phyloP scores from a whole-genome alignment of 75 land plant species.

The Pinus albicaulis region DNA sequence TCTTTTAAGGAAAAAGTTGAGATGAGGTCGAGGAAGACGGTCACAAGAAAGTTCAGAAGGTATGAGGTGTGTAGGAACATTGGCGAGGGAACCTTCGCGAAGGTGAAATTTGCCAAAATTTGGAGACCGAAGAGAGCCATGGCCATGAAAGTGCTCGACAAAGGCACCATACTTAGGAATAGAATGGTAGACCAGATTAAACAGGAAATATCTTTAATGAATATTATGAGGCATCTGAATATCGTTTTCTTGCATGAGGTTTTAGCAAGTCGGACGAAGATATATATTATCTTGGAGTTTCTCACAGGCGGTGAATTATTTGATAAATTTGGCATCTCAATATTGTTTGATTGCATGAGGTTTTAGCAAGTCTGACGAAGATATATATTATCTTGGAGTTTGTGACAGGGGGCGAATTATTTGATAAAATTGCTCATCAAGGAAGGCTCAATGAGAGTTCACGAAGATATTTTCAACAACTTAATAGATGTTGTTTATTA shows the following conservation, averaged over 20 bases:
- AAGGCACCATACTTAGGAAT: constrained; percentile 72
- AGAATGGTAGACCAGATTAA: constrained; percentile 80
- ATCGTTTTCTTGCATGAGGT: constrained; percentile 70
- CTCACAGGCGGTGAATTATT: constrained; percentile 58
- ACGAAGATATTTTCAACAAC: constrained; percentile 75
- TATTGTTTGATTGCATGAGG: constrained; percentile 67
- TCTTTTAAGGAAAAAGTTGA: too few species aligned
- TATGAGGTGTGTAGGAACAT: constrained; percentile 24
- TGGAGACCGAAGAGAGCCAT: constrained; percentile 86
- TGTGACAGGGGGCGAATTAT: constrained; percentile 57
- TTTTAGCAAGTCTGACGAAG: constrained; percentile 56
- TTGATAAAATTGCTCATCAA: constrained; percentile 65
- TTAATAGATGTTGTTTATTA: constrained; percentile 76
- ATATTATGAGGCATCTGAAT: constrained; percentile 67
- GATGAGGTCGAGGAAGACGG: too few species aligned
- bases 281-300: constrained; percentile 56
- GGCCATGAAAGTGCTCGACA: constrained; percentile 84
- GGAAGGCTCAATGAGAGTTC: constrained; percentile 59
- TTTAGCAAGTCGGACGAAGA: constrained; percentile 55
- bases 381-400: constrained; percentile 59
- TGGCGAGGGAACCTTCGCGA: constrained; percentile 84
- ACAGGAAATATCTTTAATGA: constrained; percentile 61
- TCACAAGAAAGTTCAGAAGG: constrained; percentile 8
- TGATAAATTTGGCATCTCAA: constrained; percentile 68
- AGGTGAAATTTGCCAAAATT: constrained; percentile 56